These are phyloP conservation scores for Aspergillus bridgeri DNA, from an alignment of 495 filamentous ascomycete species.

Conservation along the genomic window DNA sequence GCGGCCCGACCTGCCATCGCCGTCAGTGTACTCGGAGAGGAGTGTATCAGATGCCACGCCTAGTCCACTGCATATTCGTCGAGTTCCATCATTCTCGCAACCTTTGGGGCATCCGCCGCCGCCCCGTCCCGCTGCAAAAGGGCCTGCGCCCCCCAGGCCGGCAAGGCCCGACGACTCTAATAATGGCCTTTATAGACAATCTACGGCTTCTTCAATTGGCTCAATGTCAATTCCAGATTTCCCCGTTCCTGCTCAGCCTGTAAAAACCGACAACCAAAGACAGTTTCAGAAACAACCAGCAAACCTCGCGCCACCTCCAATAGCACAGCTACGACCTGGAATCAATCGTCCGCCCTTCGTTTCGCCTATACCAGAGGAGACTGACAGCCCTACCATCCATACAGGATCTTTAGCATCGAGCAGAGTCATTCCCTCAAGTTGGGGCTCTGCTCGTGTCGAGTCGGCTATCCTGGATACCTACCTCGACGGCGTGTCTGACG, in stretches of 20 bases:
- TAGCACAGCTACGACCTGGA: slow-evolving; percentile 11
- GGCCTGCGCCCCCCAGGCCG: slow-evolving; percentile 37
- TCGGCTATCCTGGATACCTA: slow-evolving; percentile 45
- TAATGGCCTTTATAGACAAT: slow-evolving; percentile 35
- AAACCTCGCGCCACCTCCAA: slow-evolving; percentile 28
- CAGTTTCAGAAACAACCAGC: slow-evolving; percentile 16
- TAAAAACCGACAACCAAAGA: slow-evolving; percentile 9
- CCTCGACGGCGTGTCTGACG: slow-evolving; percentile 36
- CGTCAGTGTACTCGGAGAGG: slow-evolving; percentile 44
- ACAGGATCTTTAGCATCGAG: slow-evolving; percentile 80
- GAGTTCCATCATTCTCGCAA: slow-evolving; percentile 49
- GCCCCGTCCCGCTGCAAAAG: slow-evolving; percentile 20
- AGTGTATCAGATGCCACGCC: slow-evolving; percentile 52
- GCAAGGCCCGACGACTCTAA: slow-evolving; percentile 24
- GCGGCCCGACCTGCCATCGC: slow-evolving; percentile 49
- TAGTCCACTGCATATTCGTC: slow-evolving; percentile 42
- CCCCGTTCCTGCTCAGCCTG: slow-evolving; percentile 20
- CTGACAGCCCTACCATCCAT: slow-evolving; percentile 44
- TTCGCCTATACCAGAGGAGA: slow-evolving; percentile 86
- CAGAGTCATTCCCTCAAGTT: slow-evolving; percentile 70
- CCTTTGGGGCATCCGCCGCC: slow-evolving; percentile 32
- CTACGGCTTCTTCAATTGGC: slow-evolving; percentile 28
- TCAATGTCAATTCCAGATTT: slow-evolving; percentile 46
- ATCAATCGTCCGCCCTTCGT: slow-evolving; percentile 64
- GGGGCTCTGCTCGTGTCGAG: slow-evolving; percentile 53